Percentiles rank a stretch among this genome's conserved stretches.
Evolutionary conservation across 371 early-diverging fungal genomes (phyloP).

Genomic region (Syncephalastrum sp.): DNA sequence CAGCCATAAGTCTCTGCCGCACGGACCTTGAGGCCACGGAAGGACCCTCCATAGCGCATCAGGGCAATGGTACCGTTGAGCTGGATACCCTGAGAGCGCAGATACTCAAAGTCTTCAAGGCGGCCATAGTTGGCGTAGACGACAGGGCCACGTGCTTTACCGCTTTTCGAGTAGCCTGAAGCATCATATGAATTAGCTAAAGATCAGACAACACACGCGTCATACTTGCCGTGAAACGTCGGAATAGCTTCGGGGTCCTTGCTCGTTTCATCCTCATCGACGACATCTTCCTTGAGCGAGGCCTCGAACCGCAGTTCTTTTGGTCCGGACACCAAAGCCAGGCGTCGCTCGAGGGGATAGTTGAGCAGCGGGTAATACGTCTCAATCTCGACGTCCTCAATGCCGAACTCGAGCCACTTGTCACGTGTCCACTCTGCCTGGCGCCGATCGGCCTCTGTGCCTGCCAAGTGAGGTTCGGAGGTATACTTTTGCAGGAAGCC

Average conservation of each 20-base stretch:
- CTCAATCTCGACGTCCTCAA: conserved; percentile 47
- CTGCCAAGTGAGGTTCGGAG: conserved; percentile 54
- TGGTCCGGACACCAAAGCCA: conserved; percentile 53
- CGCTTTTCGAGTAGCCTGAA: conserved; percentile 53
- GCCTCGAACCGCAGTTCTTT: conserved; percentile 51
- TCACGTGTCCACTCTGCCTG: conserved; percentile 61
- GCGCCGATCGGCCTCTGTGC: conserved; percentile 34
- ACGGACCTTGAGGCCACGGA: conserved; percentile 62
- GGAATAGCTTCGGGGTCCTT: conserved; percentile 54
- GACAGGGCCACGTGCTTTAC: conserved; percentile 59
- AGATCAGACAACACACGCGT: not conserved
- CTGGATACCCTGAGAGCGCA: conserved; percentile 45
- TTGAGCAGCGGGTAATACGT: conserved; percentile 65
- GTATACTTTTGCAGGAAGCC: conserved; percentile 46
- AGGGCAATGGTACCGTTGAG: conserved; percentile 56
- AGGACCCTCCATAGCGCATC: conserved; percentile 58
- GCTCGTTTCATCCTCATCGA: conserved; percentile 58
- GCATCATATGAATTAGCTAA: too few species aligned
- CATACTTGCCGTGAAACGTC: conserved; percentile 56
- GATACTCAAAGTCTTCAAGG: conserved; percentile 54
- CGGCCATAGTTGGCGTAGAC: conserved; percentile 71
- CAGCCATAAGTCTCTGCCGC: conserved; percentile 62
- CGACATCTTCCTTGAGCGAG: conserved; percentile 47
- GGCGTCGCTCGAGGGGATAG: conserved; percentile 51
- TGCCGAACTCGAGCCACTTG: conserved; percentile 49